Evolutionary conservation across 768 basidiomycete species (phyloP), one percentile per base, ranked within the genome.

Genomic region (Boletus rubropictus): DNA sequence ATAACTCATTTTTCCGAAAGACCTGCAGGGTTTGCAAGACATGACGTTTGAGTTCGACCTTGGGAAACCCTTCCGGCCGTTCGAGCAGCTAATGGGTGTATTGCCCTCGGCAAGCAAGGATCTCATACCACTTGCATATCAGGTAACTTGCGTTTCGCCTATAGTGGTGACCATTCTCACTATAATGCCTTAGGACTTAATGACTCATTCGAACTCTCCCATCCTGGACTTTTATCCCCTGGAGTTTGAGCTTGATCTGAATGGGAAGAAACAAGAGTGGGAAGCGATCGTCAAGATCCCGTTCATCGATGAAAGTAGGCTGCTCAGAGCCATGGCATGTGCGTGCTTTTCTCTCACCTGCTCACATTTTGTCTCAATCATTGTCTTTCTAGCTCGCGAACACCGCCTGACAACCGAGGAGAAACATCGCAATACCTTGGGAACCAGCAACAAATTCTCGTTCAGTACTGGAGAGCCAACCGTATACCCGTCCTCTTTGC

Each of bases 251-350:
- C 82, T 79, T 54, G 96, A 99, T 69, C 68, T 96, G 61, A 98
- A 99, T 56, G 96, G 96, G 27, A 99, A 99, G 78, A 98, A 93
- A 64, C 84, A 87, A 56, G 95, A 97, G 21, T 99, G 96, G 96
- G 96, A 99, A 65, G 95, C 96, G 0, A 81, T 98, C 42, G 92
- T 99, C 44, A 98, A 98, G 71, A 97, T 99, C 55, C 96, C 96
- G 0, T 99, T 99, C 67, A 97, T 99, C 50, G 84, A 96, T 38
- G 82, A 94, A 64, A 56, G 69, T 10, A 75, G 90, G 42, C 64
- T 99, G 18, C 69, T 96, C 27, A 72, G 72, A 27, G 89, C 94
- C 3, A 97, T 99, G 95, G 69, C 73, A 27, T 67, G 90, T 89
- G 12, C 31, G 60, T 51, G 0, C 7, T 4, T 38, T 27, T 25